These are phyloP conservation scores for Aspergillus uvarum DNA, from an alignment of 2,329 filamentous ascomycete genomes.

Conservation along the genomic window DNA sequence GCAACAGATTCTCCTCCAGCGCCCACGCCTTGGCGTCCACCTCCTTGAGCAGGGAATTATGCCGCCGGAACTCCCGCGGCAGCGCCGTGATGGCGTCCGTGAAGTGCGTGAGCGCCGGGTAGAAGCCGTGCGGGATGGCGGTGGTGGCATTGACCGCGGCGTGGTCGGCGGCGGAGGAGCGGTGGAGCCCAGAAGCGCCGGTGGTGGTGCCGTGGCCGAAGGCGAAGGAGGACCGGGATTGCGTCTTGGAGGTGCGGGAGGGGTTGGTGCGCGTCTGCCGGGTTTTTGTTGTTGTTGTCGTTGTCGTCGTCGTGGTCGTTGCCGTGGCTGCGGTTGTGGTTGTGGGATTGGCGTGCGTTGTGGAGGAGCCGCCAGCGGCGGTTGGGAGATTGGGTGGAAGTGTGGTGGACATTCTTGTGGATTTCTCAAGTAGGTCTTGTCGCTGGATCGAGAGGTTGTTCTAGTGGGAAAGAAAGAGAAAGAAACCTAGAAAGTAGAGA, in stretches of 20 bases:
- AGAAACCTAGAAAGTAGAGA: neutral
- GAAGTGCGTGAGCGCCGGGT: constrained; percentile 71
- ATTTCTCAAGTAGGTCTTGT: constrained; percentile 12
- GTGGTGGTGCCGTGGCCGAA: constrained; percentile 35
- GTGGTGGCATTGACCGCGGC: constrained; percentile 19
- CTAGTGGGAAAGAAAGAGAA: constrained; percentile 13
- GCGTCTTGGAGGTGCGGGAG: constrained; percentile 49
- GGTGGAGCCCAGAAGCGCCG: too few relatives aligned
- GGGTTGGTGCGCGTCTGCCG: constrained; percentile 52
- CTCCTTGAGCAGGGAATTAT: constrained; percentile 94
- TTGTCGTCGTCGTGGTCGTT: neutral
- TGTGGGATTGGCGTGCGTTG: neutral
- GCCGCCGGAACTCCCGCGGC: constrained; percentile 89
- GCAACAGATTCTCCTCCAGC: constrained; percentile 77
- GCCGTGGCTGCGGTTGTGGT: neutral
- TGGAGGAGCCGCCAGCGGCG: neutral
- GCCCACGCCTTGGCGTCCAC: constrained; percentile 95
- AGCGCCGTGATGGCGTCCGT: constrained; percentile 89
- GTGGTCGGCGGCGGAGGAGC: constrained; percentile 8
- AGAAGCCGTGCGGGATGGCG: constrained; percentile 53
- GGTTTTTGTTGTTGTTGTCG: constrained; percentile 8
- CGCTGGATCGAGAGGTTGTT: constrained; percentile 8
- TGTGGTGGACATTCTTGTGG: constrained; percentile 32
- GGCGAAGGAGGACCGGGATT: constrained; percentile 41
- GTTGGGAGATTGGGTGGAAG: constrained; percentile 4